Base-by-base conservation (phyloP, 75 land plant genomes). In the Selaginella tamariscina region DNA sequence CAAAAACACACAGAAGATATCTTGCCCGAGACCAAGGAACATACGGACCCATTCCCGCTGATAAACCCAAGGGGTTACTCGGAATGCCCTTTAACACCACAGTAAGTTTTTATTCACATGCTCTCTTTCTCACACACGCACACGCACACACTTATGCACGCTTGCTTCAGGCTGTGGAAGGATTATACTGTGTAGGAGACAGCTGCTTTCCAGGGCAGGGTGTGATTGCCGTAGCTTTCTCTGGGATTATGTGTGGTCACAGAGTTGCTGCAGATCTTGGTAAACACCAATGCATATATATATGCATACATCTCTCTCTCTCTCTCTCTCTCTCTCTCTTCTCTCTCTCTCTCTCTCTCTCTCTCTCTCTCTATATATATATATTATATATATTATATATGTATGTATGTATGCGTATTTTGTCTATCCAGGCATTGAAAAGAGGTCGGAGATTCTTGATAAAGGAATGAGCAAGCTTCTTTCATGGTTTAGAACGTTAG, bases 201-300 rank as follows among this genome's bases (percentile, higher is more conserved):
- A 94, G 98, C 71, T 94, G 98, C 78, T 94, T 94, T 69, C 98
- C 98, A 24, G 98, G 98, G 39, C 98, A 94, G 82, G 98, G 98
- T 18, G 98, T 94, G 23, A 94, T 94, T 73, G 96, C 98, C 29
- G 98, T 94, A 5, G 91, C 96, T 11, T 94, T 94, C 72, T 94
- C 98, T 32, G 98, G 98, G 30, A 70, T 87, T 0, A 94, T 94
- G 98, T 94, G 98, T 73, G 98, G 95, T 28, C 98, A 94, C 57
- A 82, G 98, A 63, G 96, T 94, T 0, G 98, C 96, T 70, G 98
- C 90, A 59, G 98, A 94, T 78, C 80, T 94, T 70, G 98, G 96
- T 86, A 73, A 79, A 31, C 60, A 22, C 44, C 31, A 20, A 8
- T 44, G 56, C 31, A 20, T 31, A 21, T 71, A 22, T 1, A 30